Base-by-base conservation (phyloP, 768 basidiomycete genomes). In the Termitomyces heimii region DNA sequence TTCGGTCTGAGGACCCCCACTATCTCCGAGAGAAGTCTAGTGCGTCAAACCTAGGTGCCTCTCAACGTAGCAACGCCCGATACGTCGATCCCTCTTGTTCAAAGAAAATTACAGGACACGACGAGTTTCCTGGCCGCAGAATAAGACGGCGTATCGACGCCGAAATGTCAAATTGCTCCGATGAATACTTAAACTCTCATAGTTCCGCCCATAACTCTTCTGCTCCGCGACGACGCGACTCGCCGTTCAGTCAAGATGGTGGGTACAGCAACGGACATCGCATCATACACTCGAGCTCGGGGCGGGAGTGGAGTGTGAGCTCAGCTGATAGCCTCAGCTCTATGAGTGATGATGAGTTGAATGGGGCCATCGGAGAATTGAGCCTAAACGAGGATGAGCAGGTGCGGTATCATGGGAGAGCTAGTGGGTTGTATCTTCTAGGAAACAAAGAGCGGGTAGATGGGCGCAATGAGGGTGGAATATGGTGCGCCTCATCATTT, bases 321-420 rank as follows among this genome's bases (percentile, higher is more conserved):
- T 66, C 71, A 2, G 51, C 48, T 13, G 66, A 71, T 49, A 71
- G 70, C 35, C 35, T 65, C 42, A 71, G 67, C 60, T 72, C 73
- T 42, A 71, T 67, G 31, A 73, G 71, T 46, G 77, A 76, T 35
- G 75, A 71, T n/a, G 77, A 76, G 31, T 66, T 79, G 34, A 77
- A 81, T 32, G 84, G 85, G 56, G 92, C 90, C 29, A 80, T 94
- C 5, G 93, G 93, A 2, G 92, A 94, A 71, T 75, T 95, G 57
- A 90, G 88, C 60, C 65, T 95, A 63, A 93, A 95, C 64, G 93
- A 95, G 73, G 89, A 94, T 54, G 81, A 84, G 55, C 85, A 94
- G 67, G 84, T 95, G 13, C 75, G 93, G 37, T 94, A 87, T 69
- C 93, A 95, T 65, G 92, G 92, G 29, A 90, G 91, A 69, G 87